phyloP scores from a whole-genome alignment of 2,329 filamentous ascomycete species.

The Aspergillus fijiensis region DNA sequence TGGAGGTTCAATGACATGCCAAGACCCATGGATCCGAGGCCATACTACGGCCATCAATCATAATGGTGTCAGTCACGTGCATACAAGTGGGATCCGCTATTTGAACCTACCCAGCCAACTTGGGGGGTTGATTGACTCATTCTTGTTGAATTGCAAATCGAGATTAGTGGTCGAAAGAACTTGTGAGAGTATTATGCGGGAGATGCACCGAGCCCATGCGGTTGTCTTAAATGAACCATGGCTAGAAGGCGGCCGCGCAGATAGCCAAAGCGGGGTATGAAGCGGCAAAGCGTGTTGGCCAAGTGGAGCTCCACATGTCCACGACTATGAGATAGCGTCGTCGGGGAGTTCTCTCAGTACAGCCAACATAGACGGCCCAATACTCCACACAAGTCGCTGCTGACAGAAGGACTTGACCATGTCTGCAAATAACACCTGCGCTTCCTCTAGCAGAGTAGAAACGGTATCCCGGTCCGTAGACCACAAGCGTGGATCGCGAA shows the following conservation, averaged over 20 bases:
- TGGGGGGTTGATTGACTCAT: not conserved
- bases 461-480: not conserved
- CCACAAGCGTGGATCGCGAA: not conserved
- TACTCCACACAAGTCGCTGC: not conserved
- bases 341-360: not conserved
- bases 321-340: too few species aligned
- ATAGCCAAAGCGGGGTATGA: too few species aligned
- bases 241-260: too few species aligned
- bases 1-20: constrained; percentile 54
- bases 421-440: not conserved
- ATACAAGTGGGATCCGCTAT: too few species aligned
- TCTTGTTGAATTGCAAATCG: too few species aligned
- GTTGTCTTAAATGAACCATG: too few species aligned
- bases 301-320: not conserved
- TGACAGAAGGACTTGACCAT: not conserved
- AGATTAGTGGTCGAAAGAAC: too few species aligned
- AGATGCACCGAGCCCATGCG: too few species aligned
- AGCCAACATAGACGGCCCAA: not conserved
- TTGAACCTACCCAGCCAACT: not conserved
- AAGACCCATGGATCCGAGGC: constrained; percentile 54
- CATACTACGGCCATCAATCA: constrained; percentile 16
- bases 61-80: too few species aligned
- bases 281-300: too few species aligned
- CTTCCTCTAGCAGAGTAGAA: not conserved
- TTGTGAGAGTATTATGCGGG: too few species aligned